Evolutionary conservation across 345 rosid genomes (phyloP).

Genomic region (Psidium friedrichsthalianum): DNA sequence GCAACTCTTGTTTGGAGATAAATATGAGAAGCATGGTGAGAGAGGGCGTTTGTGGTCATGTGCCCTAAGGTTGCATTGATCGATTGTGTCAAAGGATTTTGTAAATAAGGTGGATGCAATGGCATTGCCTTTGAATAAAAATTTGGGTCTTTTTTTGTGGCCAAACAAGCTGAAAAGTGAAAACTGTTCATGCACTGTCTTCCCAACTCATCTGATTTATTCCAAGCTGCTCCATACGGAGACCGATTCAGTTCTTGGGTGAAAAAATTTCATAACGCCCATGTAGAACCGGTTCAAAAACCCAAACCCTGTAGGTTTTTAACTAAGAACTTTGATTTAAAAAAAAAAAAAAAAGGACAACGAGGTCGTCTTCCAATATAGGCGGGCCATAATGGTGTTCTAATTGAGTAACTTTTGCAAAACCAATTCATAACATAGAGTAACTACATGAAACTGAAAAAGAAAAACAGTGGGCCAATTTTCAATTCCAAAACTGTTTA

Average conservation of each 20-base stretch:
- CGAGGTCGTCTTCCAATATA: neutral
- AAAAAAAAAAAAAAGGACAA: neutral
- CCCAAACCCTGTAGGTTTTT: accelerated
- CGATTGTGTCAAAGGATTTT: neutral
- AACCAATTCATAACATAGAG: neutral
- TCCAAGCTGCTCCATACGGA: accelerated
- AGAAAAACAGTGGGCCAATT: too few species aligned
- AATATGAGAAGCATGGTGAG: neutral
- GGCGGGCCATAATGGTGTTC: accelerated
- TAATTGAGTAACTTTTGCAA: neutral
- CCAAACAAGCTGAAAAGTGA: neutral
- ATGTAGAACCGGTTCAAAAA: neutral
- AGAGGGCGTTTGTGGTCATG: neutral
- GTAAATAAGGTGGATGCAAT: too few species aligned
- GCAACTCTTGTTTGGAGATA: neutral
- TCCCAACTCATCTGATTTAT: neutral
- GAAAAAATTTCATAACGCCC: neutral
- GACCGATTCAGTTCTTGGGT: accelerated
- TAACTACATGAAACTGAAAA: too few species aligned
- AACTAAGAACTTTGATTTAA: neutral
- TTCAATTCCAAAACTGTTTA: too few species aligned
- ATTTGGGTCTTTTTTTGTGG: too few species aligned
- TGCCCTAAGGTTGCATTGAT: neutral
- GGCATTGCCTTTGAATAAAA: too few species aligned
- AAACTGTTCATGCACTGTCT: neutral